Evolutionary conservation across 2,329 filamentous ascomycete species (phyloP), one percentile per base, ranked within the genome.

Genomic region (Colletotrichum higginsianum): DNA sequence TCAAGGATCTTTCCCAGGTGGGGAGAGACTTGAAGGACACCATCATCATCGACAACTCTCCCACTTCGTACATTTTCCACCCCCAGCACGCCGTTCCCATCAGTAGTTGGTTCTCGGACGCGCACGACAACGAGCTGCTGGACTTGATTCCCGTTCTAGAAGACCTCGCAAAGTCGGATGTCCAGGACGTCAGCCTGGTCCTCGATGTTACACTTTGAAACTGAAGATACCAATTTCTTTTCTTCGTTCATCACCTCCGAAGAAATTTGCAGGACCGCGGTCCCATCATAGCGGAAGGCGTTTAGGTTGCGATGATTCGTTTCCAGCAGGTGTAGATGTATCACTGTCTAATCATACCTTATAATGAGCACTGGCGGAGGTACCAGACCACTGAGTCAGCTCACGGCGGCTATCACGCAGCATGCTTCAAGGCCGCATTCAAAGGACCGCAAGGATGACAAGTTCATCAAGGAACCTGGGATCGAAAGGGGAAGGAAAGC

Each of bases 21-120:
- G 96, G 96, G 62, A 93, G 96, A 75, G 95, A 98, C 81, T 90
- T 99, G 67, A 94, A 94, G 82, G 96, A 99, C 80, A 99, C 96
- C 23, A 99, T 99, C 80, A 99, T 99, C 82, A 99, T 99, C 79
- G 96, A 99, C 86, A 99, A 99, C 84, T 98, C 96, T 57, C 96
- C 96, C 2, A 99, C 96, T 5, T 98, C 96, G 15, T 99, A 99
- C 86, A 98, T 99, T 78, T 99, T 99, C 89, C 96, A 99, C 81
- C 96, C 96, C 30, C 96, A 99, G 85, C 96, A 99, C 82, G 96
- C 96, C 73, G 96, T 99, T 61, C 96, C 96, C 35, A 99, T 99
- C 85, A 98, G 95, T 89, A 98, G 96, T 87, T 99, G 96, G 96
- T 99, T 99, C 86, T 98, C 95, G 76, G 96, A 99, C 84, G 96